Percentiles rank a stretch among this genome's conserved stretches.
Conservation (phyloP, 2,329 filamentous ascomycete genomes). For the Chlorencoelia australis region DNA sequence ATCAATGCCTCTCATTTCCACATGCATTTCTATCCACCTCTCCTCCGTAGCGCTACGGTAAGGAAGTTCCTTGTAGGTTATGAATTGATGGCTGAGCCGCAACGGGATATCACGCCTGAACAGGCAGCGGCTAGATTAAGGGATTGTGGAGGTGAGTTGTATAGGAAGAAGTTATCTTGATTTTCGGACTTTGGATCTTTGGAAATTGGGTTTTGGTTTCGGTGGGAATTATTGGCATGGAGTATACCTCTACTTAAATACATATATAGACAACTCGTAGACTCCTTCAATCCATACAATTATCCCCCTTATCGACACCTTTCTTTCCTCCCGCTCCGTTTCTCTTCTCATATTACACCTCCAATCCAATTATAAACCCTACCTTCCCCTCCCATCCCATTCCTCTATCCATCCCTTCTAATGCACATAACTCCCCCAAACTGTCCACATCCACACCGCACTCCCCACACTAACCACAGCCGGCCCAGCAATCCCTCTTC, state of each 20-base stretch:
- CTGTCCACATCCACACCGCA: slow-evolving; percentile 52
- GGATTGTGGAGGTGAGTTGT: slow-evolving; percentile 72
- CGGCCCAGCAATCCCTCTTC: slow-evolving; percentile 44
- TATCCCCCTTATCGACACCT: too few relatives aligned
- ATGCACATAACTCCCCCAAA: slow-evolving; percentile 59
- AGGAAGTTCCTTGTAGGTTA: slow-evolving; percentile 95
- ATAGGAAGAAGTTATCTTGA: slow-evolving; percentile 53
- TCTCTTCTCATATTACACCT: too few relatives aligned
- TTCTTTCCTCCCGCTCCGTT: too few relatives aligned
- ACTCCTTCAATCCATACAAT: too few relatives aligned
- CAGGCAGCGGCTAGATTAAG: slow-evolving; percentile 73
- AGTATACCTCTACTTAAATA: too few relatives aligned
- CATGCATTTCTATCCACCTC: slow-evolving; percentile 93
- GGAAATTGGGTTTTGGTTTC: too few relatives aligned
- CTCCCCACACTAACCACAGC: slow-evolving; percentile 39
- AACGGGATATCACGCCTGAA: slow-evolving; percentile 94
- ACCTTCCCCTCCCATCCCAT: neutral
- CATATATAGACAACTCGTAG: too few relatives aligned
- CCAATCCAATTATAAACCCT: too few relatives aligned
- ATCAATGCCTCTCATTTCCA: slow-evolving; percentile 84
- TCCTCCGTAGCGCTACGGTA: slow-evolving; percentile 85
- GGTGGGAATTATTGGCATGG: too few relatives aligned
- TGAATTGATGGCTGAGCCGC: slow-evolving; percentile 94
- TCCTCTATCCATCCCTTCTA: neutral
- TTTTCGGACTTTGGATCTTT: too few relatives aligned